Evolutionary conservation across 2,329 filamentous ascomycete species (phyloP).

Genomic region (Sphaerulina vaccinii): DNA sequence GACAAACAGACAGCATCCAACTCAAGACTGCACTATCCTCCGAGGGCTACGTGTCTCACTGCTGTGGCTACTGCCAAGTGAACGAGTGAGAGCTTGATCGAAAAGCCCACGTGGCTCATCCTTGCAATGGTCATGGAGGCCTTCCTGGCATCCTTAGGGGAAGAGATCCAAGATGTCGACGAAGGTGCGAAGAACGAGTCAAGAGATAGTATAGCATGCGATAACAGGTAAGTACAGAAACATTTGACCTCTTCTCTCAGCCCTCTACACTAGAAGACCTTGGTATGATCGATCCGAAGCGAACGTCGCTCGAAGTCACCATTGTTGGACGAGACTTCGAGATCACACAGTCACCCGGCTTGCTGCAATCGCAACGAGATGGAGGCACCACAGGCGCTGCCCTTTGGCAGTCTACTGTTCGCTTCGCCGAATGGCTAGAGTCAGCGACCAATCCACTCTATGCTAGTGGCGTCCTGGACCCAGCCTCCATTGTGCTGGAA

Average conservation of each 20-base stretch:
- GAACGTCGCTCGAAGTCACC: conserved; percentile 51
- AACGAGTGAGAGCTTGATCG: neutral
- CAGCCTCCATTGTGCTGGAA: conserved; percentile 66
- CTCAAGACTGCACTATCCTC: too few species aligned
- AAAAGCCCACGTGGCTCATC: neutral
- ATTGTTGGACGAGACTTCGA: conserved; percentile 69
- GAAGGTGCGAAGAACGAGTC: conserved; percentile 22
- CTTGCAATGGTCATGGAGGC: conserved; percentile 18
- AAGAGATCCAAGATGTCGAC: conserved; percentile 25
- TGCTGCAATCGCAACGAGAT: conserved; percentile 73
- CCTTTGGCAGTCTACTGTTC: conserved; percentile 86
- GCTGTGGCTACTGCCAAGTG: neutral
- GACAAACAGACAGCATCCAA: too few species aligned
- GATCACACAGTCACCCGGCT: conserved; percentile 78
- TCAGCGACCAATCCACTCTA: conserved; percentile 64
- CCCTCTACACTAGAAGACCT: conserved; percentile 72
- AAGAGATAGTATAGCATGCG: neutral
- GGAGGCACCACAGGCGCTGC: conserved; percentile 76
- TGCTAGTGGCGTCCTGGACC: conserved; percentile 52
- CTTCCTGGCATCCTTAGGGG: conserved; percentile 20
- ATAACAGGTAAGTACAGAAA: conserved; percentile 58
- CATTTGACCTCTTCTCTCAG: conserved; percentile 81
- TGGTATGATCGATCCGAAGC: conserved; percentile 77
- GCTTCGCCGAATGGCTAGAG: conserved; percentile 77
- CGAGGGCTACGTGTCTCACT: too few species aligned